Conservation (phyloP, 495 filamentous ascomycete species). For the Halenospora varia region DNA sequence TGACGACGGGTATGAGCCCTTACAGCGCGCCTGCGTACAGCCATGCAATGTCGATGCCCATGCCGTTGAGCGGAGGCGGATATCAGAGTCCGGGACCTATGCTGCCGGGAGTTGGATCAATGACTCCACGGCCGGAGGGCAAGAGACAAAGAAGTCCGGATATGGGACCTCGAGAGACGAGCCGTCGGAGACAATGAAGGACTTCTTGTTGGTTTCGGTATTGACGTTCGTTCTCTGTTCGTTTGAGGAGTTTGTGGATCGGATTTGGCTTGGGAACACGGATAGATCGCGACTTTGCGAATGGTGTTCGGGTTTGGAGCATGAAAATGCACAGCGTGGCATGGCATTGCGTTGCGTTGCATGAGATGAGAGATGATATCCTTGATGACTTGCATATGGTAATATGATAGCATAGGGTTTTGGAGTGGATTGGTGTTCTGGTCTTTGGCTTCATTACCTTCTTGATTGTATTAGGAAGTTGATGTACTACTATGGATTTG, state of each 20-base stretch:
- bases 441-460: slow-evolving; percentile 3
- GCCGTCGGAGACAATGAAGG: slow-evolving; percentile 35
- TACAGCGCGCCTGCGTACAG: slow-evolving; percentile 50
- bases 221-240: background rate
- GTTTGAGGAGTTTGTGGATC: background rate
- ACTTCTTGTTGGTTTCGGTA: background rate
- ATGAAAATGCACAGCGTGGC: background rate
- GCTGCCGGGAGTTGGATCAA: slow-evolving; percentile 31
- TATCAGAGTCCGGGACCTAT: slow-evolving; percentile 40
- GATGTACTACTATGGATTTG: slow-evolving; percentile 6
- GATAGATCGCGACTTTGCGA: background rate
- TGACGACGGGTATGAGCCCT: slow-evolving; percentile 51
- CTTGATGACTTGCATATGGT: slow-evolving; percentile 20
- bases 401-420: slow-evolving; percentile 9
- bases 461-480: slow-evolving; percentile 19
- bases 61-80: slow-evolving; percentile 21
- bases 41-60: slow-evolving; percentile 17
- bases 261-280: background rate
- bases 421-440: slow-evolving; percentile 7
- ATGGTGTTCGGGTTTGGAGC: slow-evolving; percentile 4
- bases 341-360: slow-evolving; percentile 20
- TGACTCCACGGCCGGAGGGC: slow-evolving; percentile 5
- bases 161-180: slow-evolving; percentile 34
- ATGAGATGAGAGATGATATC: slow-evolving; percentile 17
- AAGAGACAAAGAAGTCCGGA: slow-evolving; percentile 31